These are phyloP conservation scores for Suillus occidentalis DNA, from an alignment of 768 basidiomycete species.

Conservation along the genomic window DNA sequence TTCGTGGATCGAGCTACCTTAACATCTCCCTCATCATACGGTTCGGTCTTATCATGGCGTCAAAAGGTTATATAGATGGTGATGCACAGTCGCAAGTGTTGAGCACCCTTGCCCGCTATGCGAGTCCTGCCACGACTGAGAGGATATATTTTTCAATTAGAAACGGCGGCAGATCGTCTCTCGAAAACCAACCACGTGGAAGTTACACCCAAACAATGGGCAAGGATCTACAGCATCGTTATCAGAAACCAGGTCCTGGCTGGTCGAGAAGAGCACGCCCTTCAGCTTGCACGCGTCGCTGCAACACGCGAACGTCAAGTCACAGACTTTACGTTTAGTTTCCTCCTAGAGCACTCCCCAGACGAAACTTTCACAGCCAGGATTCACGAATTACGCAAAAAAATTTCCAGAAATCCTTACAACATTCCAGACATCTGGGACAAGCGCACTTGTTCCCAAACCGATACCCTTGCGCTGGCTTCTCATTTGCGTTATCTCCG, in stretches of 20 bases:
- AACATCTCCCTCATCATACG: slow-evolving; percentile 39
- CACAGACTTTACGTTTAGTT: slow-evolving; percentile 36
- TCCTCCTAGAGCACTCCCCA: slow-evolving; percentile 28
- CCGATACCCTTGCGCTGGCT: slow-evolving; percentile 11
- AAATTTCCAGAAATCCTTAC: not conserved
- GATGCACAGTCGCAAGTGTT: slow-evolving; percentile 27
- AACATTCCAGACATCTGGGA: slow-evolving; percentile 1
- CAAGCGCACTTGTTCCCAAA: slow-evolving; percentile 1
- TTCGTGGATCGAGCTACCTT: slow-evolving; percentile 28
- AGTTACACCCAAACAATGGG: slow-evolving; percentile 6
- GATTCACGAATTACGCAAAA: slow-evolving; percentile 8
- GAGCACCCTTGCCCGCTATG: slow-evolving; percentile 45
- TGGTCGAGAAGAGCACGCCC: slow-evolving; percentile 40
- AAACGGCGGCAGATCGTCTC: slow-evolving; percentile 17
- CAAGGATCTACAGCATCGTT: slow-evolving; percentile 35
- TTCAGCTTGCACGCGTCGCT: slow-evolving; percentile 44
- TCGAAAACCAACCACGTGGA: slow-evolving; percentile 1
- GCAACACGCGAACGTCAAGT: slow-evolving; percentile 31
- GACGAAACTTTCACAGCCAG: slow-evolving; percentile 17
- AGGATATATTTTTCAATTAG: slow-evolving; percentile 40
- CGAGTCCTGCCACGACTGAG: slow-evolving; percentile 32
- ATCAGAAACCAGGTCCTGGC: slow-evolving; percentile 42
- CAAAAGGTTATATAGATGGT: slow-evolving; percentile 43
- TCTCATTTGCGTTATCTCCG: slow-evolving; percentile 27
- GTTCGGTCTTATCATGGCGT: slow-evolving; percentile 44